Evolutionary conservation across 306 rosid species (phyloP).

Genomic region (Sicyos edulis): DNA sequence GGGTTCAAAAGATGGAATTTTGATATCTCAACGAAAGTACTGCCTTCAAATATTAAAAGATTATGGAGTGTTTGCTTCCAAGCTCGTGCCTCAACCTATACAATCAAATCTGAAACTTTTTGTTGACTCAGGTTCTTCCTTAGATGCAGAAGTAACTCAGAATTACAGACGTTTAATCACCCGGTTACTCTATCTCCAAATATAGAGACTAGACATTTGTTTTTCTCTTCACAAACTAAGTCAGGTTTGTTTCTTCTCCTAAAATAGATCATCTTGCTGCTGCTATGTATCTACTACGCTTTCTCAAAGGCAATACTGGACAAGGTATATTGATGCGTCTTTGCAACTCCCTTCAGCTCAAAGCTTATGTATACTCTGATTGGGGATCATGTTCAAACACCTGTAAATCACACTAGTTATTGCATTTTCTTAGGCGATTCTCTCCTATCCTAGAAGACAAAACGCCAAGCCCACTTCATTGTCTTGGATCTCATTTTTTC

Average conservation of each 20-base stretch:
- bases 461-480: no score
- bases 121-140: no score
- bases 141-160: background rate
- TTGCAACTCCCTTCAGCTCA: background rate
- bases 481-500: background rate
- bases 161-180: background rate
- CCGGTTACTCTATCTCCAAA: background rate
- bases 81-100: background rate
- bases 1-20: background rate
- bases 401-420: background rate
- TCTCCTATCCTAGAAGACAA: background rate
- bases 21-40: background rate
- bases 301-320: background rate
- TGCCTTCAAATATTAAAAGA: background rate
- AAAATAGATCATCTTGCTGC: background rate
- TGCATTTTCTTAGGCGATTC: no score
- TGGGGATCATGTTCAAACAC: background rate
- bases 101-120: background rate
- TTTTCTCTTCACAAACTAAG: background rate
- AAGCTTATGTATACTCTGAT: background rate
- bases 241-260: background rate
- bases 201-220: background rate
- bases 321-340: no score
- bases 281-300: background rate
- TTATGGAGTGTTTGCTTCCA: background rate